A percentile compares a stretch with the other conserved stretches of the same genome.
Conservation (phyloP, 352 stramenopile genomes). For the Phytopythium helicoides region DNA sequence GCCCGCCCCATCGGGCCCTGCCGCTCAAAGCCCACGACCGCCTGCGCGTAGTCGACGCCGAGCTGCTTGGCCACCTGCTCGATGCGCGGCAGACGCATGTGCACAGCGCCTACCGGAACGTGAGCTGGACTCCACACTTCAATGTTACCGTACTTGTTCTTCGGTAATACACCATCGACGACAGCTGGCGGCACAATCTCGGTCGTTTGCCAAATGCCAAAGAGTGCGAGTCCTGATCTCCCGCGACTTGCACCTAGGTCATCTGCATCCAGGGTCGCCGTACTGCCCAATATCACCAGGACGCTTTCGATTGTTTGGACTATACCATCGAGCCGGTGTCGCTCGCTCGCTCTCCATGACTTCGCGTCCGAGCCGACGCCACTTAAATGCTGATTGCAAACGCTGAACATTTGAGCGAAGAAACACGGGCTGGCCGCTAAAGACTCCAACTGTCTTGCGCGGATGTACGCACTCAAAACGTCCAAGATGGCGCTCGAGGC, state of each 20-base stretch:
- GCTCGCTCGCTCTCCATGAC: constrained; percentile 48
- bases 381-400: constrained; percentile 61
- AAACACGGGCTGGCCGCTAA: constrained; percentile 79
- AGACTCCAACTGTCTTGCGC: constrained; percentile 65
- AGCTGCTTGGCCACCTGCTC: constrained; percentile 61
- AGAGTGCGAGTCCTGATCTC: constrained; percentile 31
- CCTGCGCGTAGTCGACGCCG: constrained; percentile 77
- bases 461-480: constrained; percentile 67
- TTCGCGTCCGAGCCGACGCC: constrained; percentile 61
- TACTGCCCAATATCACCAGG: too few species aligned
- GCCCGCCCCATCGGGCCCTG: constrained; percentile 34
- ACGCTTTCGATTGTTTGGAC: constrained; percentile 9
- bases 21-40: constrained; percentile 75
- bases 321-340: constrained; percentile 56
- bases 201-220: constrained; percentile 78
- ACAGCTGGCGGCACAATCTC: constrained; percentile 46
- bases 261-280: constrained; percentile 1
- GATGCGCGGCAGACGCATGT: constrained; percentile 64
- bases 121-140: constrained; percentile 81
- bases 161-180: constrained; percentile 64
- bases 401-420: constrained; percentile 53
- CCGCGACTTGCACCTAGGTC: neutral
- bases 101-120: constrained; percentile 51
- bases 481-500: constrained; percentile 69
- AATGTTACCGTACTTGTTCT: constrained; percentile 87